Percentiles rank a stretch among this genome's conserved stretches.
Conservation (phyloP, 2,329 filamentous ascomycete species). For the Phyllosticta citrichinensis region DNA sequence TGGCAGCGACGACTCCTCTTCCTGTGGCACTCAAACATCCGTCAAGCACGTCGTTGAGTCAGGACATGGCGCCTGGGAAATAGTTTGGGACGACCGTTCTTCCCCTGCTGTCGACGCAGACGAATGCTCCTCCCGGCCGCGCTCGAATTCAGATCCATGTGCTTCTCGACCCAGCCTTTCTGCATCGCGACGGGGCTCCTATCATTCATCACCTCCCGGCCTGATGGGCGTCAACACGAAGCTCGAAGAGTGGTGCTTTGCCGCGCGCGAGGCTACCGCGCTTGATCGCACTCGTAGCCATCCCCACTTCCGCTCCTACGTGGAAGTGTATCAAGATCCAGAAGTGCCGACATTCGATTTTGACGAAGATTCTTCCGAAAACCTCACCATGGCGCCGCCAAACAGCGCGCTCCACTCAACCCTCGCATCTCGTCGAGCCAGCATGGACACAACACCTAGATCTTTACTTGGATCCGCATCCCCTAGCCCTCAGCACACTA, state of each 20-base stretch:
- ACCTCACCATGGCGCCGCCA: conserved; percentile 17
- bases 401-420: conserved; percentile 20
- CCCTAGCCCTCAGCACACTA: neutral
- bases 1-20: conserved; percentile 1
- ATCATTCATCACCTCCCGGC: conserved; percentile 12
- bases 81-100: conserved; percentile 23
- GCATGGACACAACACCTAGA: conserved; percentile 6
- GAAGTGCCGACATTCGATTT: conserved; percentile 1
- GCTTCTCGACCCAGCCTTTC: neutral
- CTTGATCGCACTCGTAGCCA: conserved; percentile 1
- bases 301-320: conserved; percentile 11
- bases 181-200: neutral
- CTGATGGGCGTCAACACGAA: conserved; percentile 24
- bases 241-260: conserved; percentile 21
- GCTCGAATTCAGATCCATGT: neutral
- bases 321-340: conserved; percentile 15
- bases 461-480: neutral
- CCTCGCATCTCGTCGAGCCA: conserved; percentile 16
- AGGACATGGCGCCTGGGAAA: conserved; percentile 18
- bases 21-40: conserved; percentile 17
- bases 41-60: conserved; percentile 26
- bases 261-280: conserved; percentile 2
- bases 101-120: neutral
- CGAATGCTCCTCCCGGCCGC: conserved; percentile 6
- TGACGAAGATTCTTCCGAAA: conserved; percentile 3